Percentiles rank a stretch among this genome's conserved stretches.
phyloP scores from a whole-genome alignment of 2,329 filamentous ascomycete genomes.

The Aspergillus sp. region DNA sequence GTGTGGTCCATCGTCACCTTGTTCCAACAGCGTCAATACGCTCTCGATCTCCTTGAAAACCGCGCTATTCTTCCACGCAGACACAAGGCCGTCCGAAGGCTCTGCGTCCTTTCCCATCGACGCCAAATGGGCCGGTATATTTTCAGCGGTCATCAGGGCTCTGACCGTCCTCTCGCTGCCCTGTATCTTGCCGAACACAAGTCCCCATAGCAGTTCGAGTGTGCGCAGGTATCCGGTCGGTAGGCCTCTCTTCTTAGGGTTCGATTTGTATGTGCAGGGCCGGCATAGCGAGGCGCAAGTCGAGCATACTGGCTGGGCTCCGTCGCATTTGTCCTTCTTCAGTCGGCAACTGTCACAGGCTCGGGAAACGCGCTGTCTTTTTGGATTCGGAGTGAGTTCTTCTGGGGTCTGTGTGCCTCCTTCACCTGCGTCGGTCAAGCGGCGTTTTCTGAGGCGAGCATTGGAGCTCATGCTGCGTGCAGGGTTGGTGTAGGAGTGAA shows the following conservation, averaged over 20 bases:
- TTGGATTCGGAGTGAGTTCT: slow-evolving; percentile 31
- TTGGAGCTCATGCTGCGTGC: too few species aligned
- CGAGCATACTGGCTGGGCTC: slow-evolving; percentile 55
- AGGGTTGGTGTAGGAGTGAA: too few species aligned
- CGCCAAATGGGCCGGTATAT: slow-evolving; percentile 27
- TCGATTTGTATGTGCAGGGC: slow-evolving; percentile 61
- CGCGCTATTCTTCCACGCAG: slow-evolving; percentile 53
- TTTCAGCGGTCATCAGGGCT: slow-evolving; percentile 42
- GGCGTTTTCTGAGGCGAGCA: too few species aligned
- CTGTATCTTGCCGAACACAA: slow-evolving; percentile 54
- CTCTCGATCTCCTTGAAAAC: slow-evolving; percentile 56
- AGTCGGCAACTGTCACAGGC: slow-evolving; percentile 61
- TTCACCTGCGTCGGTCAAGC: too few species aligned
- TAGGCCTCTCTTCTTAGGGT: slow-evolving; percentile 66
- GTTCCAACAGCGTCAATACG: slow-evolving; percentile 42
- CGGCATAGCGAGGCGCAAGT: slow-evolving; percentile 57
- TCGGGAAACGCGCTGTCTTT: slow-evolving; percentile 57
- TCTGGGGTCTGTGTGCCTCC: slow-evolving; percentile 18
- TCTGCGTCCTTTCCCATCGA: slow-evolving; percentile 31
- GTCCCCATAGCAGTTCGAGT: slow-evolving; percentile 59
- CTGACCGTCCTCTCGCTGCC: slow-evolving; percentile 52
- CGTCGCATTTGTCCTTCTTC: slow-evolving; percentile 64
- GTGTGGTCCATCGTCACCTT: slow-evolving; percentile 30
- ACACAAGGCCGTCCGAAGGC: slow-evolving; percentile 50
- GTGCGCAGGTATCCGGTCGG: slow-evolving; percentile 72